Base-by-base conservation (phyloP, 1,284 basidiomycete species). In the Ustilago loliicola region DNA sequence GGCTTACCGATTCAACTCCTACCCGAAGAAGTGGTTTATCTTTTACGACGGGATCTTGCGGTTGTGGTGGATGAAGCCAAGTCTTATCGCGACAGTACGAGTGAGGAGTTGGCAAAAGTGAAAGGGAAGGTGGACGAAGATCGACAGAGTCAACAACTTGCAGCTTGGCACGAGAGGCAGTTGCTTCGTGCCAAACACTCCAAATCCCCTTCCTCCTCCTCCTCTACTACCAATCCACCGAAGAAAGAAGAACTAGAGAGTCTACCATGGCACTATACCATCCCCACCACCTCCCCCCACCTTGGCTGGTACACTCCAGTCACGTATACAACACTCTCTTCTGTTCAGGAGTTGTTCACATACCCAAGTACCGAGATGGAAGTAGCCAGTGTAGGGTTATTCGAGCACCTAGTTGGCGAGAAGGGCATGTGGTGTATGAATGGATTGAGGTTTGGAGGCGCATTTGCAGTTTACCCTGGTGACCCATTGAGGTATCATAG, bases 401-500 rank as follows among this genome's bases (percentile, higher is more conserved):
- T 95, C 86, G 90, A 90, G 52, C 91, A 91, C 71, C 86, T 98
- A 19, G 93, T 93, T 91, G 89, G 91, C 2, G 17, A 61, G 0
- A n/a, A 25, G 1, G 21, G 23, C 6, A 38, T 68, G 48, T 77
- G 74, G 74, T 65, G 72, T 90, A 92, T 87, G 93, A 93, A 2
- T 92, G 95, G 94, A 0, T 91, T 96, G 82, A 93, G 93, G 81
- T 99, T 99, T 83, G 97, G 97, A 8, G 96, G 95, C 1, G 94
- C 98, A 82, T 98, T 95, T 87, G 88, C 98, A 47, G 93, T 98
- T 1, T 99, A 99, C 87, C 97, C 97, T 59, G 96, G 96, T 60
- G 97, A 99, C 85, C 95, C 96, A 5, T 87, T 99, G 34, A 90
- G 97, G 19, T 99, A 97, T 86, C 97, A 99, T 83, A 96, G 95